Percentiles rank a stretch among this genome's conserved stretches.
phyloP scores from a whole-genome alignment of 2,329 filamentous ascomycete species.

The Aspergillus sp. region DNA sequence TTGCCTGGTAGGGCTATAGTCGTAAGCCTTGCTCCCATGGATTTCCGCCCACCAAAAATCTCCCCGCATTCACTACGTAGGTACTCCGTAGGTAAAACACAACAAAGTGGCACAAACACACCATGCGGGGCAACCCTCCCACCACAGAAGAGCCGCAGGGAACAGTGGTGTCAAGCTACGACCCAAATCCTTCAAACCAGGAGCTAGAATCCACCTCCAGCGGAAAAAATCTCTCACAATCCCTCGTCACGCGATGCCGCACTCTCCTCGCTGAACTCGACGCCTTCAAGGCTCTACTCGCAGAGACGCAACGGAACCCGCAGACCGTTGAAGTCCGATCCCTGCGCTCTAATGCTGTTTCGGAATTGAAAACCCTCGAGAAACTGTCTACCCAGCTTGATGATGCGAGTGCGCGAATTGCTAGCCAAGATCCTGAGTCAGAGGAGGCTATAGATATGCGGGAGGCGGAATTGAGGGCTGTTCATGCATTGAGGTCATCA shows the following conservation, averaged over 20 bases:
- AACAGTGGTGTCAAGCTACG: not conserved
- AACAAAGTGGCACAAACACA: not conserved
- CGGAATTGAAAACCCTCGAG: conserved; percentile 50
- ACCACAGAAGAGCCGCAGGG: not conserved
- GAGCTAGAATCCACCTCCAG: not conserved
- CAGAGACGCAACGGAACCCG: conserved; percentile 42
- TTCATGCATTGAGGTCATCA: conserved; percentile 62
- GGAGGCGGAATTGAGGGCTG: conserved; percentile 33
- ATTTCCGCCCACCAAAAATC: not conserved
- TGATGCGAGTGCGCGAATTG: conserved; percentile 10
- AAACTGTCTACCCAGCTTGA: conserved; percentile 37
- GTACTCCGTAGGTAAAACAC: not conserved
- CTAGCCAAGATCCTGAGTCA: not conserved
- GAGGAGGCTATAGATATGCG: not conserved
- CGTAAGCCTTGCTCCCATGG: not conserved
- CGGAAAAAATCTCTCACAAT: conserved; percentile 23
- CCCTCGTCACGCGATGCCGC: conserved; percentile 40
- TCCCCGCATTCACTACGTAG: not conserved
- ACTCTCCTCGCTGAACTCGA: conserved; percentile 47
- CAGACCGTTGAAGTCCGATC: conserved; percentile 51
- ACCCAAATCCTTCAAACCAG: not conserved
- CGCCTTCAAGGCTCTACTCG: conserved; percentile 44
- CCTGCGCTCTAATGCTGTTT: conserved; percentile 48
- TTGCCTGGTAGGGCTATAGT: not conserved
- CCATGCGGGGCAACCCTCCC: not conserved